Percentiles rank a stretch among this genome's conserved stretches.
Evolutionary conservation across 2,329 filamentous ascomycete genomes (phyloP).

Genomic region (Talaromyces sp.): DNA sequence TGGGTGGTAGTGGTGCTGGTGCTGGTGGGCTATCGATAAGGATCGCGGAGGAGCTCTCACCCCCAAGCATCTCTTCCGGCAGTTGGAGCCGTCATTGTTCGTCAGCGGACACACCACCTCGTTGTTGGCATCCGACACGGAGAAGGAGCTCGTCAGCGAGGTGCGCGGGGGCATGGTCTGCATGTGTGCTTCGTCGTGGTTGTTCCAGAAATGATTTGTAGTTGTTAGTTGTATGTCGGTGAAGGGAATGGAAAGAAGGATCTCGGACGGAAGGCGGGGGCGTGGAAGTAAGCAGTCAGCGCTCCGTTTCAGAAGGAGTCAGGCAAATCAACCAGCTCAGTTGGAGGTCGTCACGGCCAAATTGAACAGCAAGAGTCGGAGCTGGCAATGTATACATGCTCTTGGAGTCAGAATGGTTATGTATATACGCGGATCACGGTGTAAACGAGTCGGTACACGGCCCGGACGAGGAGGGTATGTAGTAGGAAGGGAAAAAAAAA

Average conservation of each 20-base stretch:
- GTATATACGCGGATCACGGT: not conserved
- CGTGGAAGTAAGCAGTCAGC: conserved; percentile 1
- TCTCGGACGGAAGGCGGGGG: not conserved
- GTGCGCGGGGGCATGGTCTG: conserved; percentile 81
- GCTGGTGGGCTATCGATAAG: conserved; percentile 18
- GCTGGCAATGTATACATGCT: conserved; percentile 1
- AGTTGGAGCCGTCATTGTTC: conserved; percentile 95
- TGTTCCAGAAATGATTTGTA: not conserved
- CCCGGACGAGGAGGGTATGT: not conserved
- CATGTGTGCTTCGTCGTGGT: conserved; percentile 24
- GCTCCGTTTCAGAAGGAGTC: not conserved
- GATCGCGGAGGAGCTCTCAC: conserved; percentile 67
- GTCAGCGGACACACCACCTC: conserved; percentile 94
- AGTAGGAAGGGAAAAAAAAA: not conserved
- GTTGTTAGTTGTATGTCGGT: not conserved
- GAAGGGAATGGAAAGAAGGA: not conserved
- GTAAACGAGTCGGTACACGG: not conserved
- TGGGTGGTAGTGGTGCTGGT: not conserved
- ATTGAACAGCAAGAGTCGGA: not conserved
- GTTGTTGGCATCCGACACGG: conserved; percentile 85
- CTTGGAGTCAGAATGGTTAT: not conserved
- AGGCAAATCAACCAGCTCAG: conserved; percentile 1
- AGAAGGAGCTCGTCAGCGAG: conserved; percentile 84
- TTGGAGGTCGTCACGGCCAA: not conserved
- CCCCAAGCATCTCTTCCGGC: conserved; percentile 94